These are phyloP conservation scores for Trichophyton simii DNA, from an alignment of 2,329 filamentous ascomycete species.

Conservation along the genomic window DNA sequence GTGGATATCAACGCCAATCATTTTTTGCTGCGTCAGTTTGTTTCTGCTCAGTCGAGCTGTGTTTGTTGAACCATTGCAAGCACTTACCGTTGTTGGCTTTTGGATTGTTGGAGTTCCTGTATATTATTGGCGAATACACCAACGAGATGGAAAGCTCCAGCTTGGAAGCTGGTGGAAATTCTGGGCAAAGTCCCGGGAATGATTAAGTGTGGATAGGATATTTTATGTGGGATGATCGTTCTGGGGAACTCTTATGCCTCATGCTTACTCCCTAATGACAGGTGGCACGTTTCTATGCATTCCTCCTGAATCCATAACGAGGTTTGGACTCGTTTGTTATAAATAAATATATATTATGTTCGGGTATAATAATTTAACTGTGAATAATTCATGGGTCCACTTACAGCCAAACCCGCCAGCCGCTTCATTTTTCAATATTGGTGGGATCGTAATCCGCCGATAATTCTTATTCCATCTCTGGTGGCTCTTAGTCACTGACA, in stretches of 20 bases:
- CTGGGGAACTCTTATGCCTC: not conserved
- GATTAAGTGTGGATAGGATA: not conserved
- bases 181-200: conserved; percentile 22
- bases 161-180: conserved; percentile 30
- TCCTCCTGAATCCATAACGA: not conserved
- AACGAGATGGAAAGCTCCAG: conserved; percentile 40
- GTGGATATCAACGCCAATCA: conserved; percentile 93
- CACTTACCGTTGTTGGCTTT: conserved; percentile 72
- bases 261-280: not conserved
- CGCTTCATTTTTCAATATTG: no score
- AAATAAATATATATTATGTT: not conserved
- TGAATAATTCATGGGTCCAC: not conserved
- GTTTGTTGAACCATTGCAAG: conserved; percentile 83
- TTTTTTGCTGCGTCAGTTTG: conserved; percentile 94
- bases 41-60: conserved; percentile 82
- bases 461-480: no score
- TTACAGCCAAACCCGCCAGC: no score
- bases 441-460: no score
- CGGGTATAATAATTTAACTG: not conserved
- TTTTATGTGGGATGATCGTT: not conserved
- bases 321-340: not conserved
- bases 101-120: conserved; percentile 72
- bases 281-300: not conserved
- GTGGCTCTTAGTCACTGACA: no score
- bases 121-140: conserved; percentile 74